phyloP scores from a whole-genome alignment of 2,329 filamentous ascomycete genomes.

The Cladosporium sp. region DNA sequence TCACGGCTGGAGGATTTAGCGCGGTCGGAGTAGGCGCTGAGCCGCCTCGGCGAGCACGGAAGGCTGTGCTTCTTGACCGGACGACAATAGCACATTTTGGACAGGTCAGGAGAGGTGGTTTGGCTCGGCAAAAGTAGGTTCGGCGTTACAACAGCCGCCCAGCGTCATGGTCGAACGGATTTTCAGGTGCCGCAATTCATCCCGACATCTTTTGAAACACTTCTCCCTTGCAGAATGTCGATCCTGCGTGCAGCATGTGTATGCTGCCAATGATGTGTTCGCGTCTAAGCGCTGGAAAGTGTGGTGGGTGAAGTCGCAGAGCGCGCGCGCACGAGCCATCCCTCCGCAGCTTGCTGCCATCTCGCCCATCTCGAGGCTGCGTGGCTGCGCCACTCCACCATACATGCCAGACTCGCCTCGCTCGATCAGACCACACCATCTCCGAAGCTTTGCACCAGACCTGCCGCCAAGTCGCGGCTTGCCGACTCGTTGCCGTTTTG shows the following conservation, averaged over 20 bases:
- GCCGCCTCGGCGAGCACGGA: not conserved
- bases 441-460: no score
- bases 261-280: not conserved
- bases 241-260: not conserved
- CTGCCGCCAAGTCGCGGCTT: no score
- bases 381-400: no score
- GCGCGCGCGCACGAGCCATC: no score
- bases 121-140: not conserved
- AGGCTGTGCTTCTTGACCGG: not conserved
- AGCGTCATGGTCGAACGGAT: not conserved
- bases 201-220: no score
- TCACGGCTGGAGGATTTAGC: not conserved
- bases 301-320: not conserved
- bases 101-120: not conserved
- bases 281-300: constrained; percentile 2
- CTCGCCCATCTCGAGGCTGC: no score
- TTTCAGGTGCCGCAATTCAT: not conserved
- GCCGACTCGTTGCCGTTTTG: no score
- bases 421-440: no score
- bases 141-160: constrained; percentile 1
- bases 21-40: not conserved
- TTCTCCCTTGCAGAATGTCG: no score
- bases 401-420: no score
- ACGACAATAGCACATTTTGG: not conserved
- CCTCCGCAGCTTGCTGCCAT: no score